Percentiles rank a stretch among this genome's conserved stretches.
phyloP scores from a whole-genome alignment of 2,329 filamentous ascomycete species.

The Pezicula carpinea region DNA sequence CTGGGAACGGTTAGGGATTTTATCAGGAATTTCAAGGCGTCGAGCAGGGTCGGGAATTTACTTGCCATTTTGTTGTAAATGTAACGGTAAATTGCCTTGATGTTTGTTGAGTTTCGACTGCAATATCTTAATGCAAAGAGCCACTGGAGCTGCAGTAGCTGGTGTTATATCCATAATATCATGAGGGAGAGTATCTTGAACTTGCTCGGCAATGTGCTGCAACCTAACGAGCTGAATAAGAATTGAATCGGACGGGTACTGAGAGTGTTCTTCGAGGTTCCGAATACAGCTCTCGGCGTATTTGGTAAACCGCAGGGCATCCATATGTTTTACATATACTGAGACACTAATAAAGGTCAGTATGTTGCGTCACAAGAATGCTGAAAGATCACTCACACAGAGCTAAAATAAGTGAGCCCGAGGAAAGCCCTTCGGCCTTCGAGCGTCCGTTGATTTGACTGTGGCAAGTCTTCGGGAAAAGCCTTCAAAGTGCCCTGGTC shows the following conservation, averaged over 20 bases:
- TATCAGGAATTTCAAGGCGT: no score
- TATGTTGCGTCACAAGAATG: not conserved
- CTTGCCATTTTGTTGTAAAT: conserved; percentile 4
- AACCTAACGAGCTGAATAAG: conserved; percentile 4
- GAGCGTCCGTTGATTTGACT: not conserved
- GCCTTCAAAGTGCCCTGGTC: not conserved
- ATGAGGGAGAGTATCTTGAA: conserved; percentile 2
- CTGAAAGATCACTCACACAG: not conserved
- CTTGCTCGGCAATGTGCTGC: conserved; percentile 2
- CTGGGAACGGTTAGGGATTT: not conserved
- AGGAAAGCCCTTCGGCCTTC: conserved; percentile 5
- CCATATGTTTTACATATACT: conserved; percentile 2
- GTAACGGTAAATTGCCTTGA: not conserved
- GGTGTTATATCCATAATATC: not conserved
- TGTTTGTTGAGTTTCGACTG: conserved; percentile 2
- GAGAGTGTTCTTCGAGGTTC: not conserved
- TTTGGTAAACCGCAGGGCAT: conserved; percentile 1
- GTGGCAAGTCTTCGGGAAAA: not conserved
- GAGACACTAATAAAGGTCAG: conserved; percentile 2
- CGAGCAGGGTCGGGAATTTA: not conserved
- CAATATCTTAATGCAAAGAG: conserved; percentile 3
- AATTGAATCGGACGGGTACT: conserved; percentile 3
- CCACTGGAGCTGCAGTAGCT: not conserved
- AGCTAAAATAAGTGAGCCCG: conserved; percentile 2
- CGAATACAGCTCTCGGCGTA: not conserved